phyloP scores from a whole-genome alignment of 768 basidiomycete genomes.

The Suillus americanus region DNA sequence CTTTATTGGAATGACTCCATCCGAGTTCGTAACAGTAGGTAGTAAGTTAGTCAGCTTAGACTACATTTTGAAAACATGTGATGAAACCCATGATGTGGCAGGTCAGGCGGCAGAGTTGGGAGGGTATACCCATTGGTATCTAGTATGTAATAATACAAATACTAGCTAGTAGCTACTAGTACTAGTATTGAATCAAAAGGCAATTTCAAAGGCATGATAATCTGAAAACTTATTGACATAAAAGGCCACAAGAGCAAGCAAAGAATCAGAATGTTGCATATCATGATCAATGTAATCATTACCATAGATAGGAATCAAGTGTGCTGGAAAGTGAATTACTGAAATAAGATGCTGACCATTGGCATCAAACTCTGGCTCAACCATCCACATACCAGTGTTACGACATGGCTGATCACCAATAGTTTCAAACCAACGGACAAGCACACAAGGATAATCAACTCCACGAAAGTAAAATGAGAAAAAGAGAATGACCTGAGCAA shows the following conservation, averaged over 20 bases:
- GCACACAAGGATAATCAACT: slow-evolving; percentile 22
- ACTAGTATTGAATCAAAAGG: slow-evolving; percentile 15
- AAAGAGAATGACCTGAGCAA: slow-evolving; percentile 26
- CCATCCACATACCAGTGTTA: slow-evolving; percentile 31
- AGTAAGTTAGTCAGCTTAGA: too few species aligned
- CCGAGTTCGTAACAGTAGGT: too few species aligned
- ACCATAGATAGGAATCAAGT: slow-evolving; percentile 19
- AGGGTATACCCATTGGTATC: too few species aligned
- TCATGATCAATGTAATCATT: slow-evolving; percentile 13
- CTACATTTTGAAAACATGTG: too few species aligned
- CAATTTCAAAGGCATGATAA: slow-evolving; percentile 25
- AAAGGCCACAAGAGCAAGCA: slow-evolving; percentile 21
- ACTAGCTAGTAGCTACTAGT: too few species aligned
- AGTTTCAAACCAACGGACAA: slow-evolving; percentile 24
- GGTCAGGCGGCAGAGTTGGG: too few species aligned
- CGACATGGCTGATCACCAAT: slow-evolving; percentile 20
- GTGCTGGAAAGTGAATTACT: slow-evolving; percentile 23
- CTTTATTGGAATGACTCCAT: too few species aligned
- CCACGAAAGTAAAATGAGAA: slow-evolving; percentile 22
- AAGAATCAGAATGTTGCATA: too few species aligned
- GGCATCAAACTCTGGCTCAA: slow-evolving; percentile 24
- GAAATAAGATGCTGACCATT: slow-evolving; percentile 4
- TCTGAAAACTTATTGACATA: slow-evolving; percentile 32
- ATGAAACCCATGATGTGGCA: too few species aligned
- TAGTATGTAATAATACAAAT: too few species aligned